phyloP scores from a whole-genome alignment of 306 rosid genomes.

The Vicia sativa region DNA sequence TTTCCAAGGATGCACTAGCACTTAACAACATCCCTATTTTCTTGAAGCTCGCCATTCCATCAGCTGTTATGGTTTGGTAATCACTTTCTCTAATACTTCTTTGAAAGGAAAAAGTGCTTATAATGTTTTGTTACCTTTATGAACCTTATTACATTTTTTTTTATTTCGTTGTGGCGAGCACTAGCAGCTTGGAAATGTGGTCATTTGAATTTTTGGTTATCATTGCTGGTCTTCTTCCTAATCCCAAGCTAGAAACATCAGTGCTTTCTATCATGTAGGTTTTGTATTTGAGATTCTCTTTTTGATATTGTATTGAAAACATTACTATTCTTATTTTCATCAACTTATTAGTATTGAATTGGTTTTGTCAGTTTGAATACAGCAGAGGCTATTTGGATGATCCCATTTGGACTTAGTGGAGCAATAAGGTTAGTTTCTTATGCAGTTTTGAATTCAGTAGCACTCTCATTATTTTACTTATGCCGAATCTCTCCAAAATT shows the following conservation, averaged over 20 bases:
- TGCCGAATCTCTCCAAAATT: not conserved
- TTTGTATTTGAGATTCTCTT: not conserved
- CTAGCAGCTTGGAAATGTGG: slow-evolving; percentile 69
- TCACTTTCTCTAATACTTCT: not conserved
- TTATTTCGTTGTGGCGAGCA: not conserved
- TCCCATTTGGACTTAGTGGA: slow-evolving; percentile 4
- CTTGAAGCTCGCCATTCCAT: slow-evolving; percentile 71
- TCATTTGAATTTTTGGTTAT: slow-evolving; percentile 66
- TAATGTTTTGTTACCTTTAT: not conserved
- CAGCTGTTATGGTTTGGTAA: slow-evolving; percentile 86
- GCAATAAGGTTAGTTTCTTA: slow-evolving; percentile 1
- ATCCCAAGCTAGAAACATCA: slow-evolving; percentile 55
- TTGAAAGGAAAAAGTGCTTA: no score
- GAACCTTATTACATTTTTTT: not conserved
- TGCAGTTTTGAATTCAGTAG: no score
- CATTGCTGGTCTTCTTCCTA: slow-evolving; percentile 40
- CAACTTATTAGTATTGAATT: not conserved
- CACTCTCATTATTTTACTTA: no score
- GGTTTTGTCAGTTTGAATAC: slow-evolving; percentile 7
- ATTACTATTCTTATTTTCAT: not conserved
- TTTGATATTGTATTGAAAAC: not conserved
- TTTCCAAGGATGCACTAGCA: slow-evolving; percentile 56
- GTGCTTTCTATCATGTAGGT: slow-evolving; percentile 68
- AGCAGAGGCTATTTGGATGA: not conserved
- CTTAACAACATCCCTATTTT: slow-evolving; percentile 45